Evolutionary conservation across 2,329 filamentous ascomycete genomes (phyloP), one percentile per base, ranked within the genome.

Genomic region (Cryphonectria naterciae): DNA sequence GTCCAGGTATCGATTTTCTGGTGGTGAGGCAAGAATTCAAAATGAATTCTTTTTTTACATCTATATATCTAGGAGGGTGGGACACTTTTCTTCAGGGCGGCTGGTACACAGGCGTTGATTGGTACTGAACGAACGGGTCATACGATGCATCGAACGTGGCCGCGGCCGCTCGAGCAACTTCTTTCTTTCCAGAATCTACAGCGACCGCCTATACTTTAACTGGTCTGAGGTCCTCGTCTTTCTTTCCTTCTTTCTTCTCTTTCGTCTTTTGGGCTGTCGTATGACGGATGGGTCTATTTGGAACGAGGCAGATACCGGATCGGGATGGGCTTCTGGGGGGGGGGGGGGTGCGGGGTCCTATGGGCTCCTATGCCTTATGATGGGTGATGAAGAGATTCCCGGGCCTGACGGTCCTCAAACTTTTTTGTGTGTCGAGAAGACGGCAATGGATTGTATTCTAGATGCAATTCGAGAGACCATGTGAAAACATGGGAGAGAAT

Each of bases 101-200:
- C 28, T 65, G 56, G 69, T 65, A 71, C 32, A 71, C 49, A 61
- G 66, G 71, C 69, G 69, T 71, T 73, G 60, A 54, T 65, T 68
- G 58, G 49, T 39, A 39, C 52, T 43, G 32, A 37, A 54, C 13
- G 7, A 25, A 54, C 13, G 2, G 52, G 65, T 58, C 65, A 43
- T 65, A 13, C 37, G 22, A 67, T 32, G 25, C 54, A 49, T 43
- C 46, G 66, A 68, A 68, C 68, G 49, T 65, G 66, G 68, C 60
- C 25, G 54, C 66, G 63, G 22, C 58, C 60, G 68, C 63, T 72
- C 54, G 68, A 65, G 49, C 64, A 66, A 56, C 15, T 28, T 41
- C 10, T 37, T 28, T 68, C 13, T 25, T 41, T 46, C 65, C 32
- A 46, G 25, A 25, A 60, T 25, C 60, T 15, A 22, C 58, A 39